Evolutionary conservation across 1,139 yeast genomes (phyloP).

Genomic region (Candida freyschussii): DNA sequence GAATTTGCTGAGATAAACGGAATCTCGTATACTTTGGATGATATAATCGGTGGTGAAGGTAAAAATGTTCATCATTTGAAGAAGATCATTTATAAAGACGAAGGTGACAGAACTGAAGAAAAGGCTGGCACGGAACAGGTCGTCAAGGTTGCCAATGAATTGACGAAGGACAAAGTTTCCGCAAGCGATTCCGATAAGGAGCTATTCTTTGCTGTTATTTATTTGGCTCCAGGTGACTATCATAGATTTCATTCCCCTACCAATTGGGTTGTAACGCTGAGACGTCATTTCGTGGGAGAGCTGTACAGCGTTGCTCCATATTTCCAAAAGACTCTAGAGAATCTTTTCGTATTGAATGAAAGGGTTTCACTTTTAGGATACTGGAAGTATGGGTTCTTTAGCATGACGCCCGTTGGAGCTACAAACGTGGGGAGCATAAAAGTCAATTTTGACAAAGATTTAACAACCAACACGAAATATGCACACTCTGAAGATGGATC

Average conservation of each 20-base stretch:
- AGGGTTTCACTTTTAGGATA: constrained; percentile 92
- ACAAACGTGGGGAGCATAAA: constrained; percentile 96
- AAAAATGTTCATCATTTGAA: constrained; percentile 36
- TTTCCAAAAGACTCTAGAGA: constrained; percentile 81
- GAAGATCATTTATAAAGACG: constrained; percentile 47
- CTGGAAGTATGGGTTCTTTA: constrained; percentile 96
- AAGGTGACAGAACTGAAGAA: constrained; percentile 54
- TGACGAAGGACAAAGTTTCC: constrained; percentile 11
- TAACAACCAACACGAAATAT: constrained; percentile 68
- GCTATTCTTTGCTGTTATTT: constrained; percentile 84
- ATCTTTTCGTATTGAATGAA: constrained; percentile 87
- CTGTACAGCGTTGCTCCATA: constrained; percentile 95
- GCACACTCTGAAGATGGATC: constrained; percentile 13
- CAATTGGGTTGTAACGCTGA: constrained; percentile 89
- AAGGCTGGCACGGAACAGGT: constrained; percentile 28
- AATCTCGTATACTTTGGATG: constrained; percentile 66
- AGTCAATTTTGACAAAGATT: constrained; percentile 85
- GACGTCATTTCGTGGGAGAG: constrained; percentile 96
- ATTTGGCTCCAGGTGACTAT: constrained; percentile 97
- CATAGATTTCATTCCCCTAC: constrained; percentile 97
- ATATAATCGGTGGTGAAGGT: constrained; percentile 50
- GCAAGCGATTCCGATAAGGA: constrained; percentile 41
- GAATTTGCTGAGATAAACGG: constrained; percentile 80
- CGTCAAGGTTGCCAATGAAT: constrained; percentile 28
- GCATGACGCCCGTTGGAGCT: constrained; percentile 99